Percentiles rank a stretch among this genome's conserved stretches.
Conservation (phyloP, 2,329 filamentous ascomycete species). For the Hypoxylon sp. region DNA sequence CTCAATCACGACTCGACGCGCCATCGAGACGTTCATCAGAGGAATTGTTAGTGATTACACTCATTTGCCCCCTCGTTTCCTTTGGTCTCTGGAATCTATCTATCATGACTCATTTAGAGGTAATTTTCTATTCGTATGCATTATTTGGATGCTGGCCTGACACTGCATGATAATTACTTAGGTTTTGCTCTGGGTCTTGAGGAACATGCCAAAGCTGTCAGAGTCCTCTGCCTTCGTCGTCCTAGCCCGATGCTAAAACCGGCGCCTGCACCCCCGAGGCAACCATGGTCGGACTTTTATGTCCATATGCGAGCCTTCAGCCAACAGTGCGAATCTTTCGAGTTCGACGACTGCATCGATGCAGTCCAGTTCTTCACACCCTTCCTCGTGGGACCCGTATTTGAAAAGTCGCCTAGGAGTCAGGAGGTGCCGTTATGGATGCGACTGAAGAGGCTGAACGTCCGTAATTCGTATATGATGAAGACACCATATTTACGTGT, state of each 20-base stretch:
- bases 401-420: conserved; percentile 18
- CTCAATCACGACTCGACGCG: conserved; percentile 42
- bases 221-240: conserved; percentile 35
- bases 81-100: neutral
- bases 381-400: conserved; percentile 24
- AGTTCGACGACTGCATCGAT: conserved; percentile 46
- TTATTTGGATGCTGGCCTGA: conserved; percentile 9
- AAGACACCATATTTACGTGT: conserved; percentile 42
- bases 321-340: conserved; percentile 44
- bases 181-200: conserved; percentile 38
- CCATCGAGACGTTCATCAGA: conserved; percentile 37
- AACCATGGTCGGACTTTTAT: conserved; percentile 43
- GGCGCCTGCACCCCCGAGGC: conserved; percentile 20
- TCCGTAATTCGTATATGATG: conserved; percentile 45
- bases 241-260: conserved; percentile 36
- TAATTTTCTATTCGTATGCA: neutral
- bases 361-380: conserved; percentile 42
- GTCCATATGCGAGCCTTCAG: conserved; percentile 34
- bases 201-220: conserved; percentile 24
- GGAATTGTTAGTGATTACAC: conserved; percentile 36
- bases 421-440: conserved; percentile 37
- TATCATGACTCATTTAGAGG: neutral
- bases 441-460: conserved; percentile 32
- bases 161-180: conserved; percentile 3
- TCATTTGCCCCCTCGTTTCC: neutral